Conservation (phyloP, 257 asterid genomes). For the Echites panduratus region DNA sequence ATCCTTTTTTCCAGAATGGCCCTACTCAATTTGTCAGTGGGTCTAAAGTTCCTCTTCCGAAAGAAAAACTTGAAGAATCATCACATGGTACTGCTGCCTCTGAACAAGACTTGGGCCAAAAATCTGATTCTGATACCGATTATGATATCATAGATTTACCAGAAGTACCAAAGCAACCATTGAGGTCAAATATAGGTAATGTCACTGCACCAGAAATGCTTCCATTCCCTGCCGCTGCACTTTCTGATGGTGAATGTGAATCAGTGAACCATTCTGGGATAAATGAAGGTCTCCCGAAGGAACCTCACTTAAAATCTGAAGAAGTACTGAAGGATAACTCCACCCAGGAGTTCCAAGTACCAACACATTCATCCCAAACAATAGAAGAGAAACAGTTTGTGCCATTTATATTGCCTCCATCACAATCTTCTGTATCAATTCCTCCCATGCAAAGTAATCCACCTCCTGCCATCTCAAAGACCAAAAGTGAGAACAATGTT, state of each 20-base stretch:
- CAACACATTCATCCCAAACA: slow-evolving; percentile 15
- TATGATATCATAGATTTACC: slow-evolving; percentile 65
- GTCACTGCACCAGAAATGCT: slow-evolving; percentile 69
- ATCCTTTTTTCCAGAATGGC: slow-evolving; percentile 55
- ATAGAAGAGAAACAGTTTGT: slow-evolving; percentile 45
- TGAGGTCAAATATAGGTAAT: slow-evolving; percentile 38
- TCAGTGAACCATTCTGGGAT: slow-evolving; percentile 22
- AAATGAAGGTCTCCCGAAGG: slow-evolving; percentile 18
- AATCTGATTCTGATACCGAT: slow-evolving; percentile 52
- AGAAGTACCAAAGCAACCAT: slow-evolving; percentile 68
- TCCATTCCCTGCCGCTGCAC: slow-evolving; percentile 78
- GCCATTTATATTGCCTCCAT: slow-evolving; percentile 61
- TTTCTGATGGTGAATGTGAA: slow-evolving; percentile 54
- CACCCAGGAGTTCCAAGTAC: slow-evolving; percentile 19
- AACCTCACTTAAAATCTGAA: slow-evolving; percentile 11
- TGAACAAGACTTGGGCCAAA: slow-evolving; percentile 33
- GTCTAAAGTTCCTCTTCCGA: slow-evolving; percentile 56
- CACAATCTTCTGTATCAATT: slow-evolving; percentile 30
- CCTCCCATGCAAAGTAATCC: slow-evolving; percentile 25
- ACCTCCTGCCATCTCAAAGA: slow-evolving; percentile 19
- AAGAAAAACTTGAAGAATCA: slow-evolving; percentile 45
- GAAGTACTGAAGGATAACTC: slow-evolving; percentile 18
- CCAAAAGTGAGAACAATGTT: slow-evolving; percentile 25
- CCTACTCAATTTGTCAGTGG: slow-evolving; percentile 62
- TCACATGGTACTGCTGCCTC: slow-evolving; percentile 25